Evolutionary conservation across 345 rosid species (phyloP).

Genomic region (Citropsis articulata): DNA sequence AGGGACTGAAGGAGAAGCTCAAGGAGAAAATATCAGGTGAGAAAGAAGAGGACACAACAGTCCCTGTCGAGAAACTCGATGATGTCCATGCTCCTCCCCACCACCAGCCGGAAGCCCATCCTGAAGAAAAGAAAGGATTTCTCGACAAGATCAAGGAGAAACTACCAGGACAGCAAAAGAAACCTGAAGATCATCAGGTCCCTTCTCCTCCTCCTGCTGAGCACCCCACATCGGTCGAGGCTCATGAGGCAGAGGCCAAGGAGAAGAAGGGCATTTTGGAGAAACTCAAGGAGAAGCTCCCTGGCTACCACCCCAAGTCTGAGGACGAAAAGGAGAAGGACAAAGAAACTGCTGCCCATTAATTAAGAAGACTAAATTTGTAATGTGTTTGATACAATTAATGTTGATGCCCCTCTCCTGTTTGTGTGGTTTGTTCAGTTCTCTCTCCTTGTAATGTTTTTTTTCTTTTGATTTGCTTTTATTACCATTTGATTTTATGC

Average conservation of each 20-base stretch:
- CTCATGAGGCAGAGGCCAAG: conserved; percentile 29
- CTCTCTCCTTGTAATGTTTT: neutral
- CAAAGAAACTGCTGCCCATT: conserved; percentile 23
- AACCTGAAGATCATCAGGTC: conserved; percentile 18
- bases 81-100: neutral
- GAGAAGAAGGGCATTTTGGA: conserved; percentile 82
- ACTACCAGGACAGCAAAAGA: conserved; percentile 16
- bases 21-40: conserved; percentile 50
- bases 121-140: conserved; percentile 55
- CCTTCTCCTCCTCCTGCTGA: conserved; percentile 15
- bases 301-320: conserved; percentile 67
- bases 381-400: neutral
- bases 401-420: too few relatives aligned
- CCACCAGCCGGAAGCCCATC: neutral
- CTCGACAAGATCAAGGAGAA: conserved; percentile 12
- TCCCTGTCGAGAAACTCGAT: conserved; percentile 29
- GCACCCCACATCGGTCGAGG: neutral
- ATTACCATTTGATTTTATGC: neutral
- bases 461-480: neutral
- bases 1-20: conserved; percentile 50
- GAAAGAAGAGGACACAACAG: conserved; percentile 28
- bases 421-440: conserved; percentile 9
- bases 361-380: neutral
- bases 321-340: conserved; percentile 44
- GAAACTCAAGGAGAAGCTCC: conserved; percentile 92